These are phyloP conservation scores for Gastrolobium villosum DNA, from an alignment of 306 rosid genomes.

Conservation along the genomic window DNA sequence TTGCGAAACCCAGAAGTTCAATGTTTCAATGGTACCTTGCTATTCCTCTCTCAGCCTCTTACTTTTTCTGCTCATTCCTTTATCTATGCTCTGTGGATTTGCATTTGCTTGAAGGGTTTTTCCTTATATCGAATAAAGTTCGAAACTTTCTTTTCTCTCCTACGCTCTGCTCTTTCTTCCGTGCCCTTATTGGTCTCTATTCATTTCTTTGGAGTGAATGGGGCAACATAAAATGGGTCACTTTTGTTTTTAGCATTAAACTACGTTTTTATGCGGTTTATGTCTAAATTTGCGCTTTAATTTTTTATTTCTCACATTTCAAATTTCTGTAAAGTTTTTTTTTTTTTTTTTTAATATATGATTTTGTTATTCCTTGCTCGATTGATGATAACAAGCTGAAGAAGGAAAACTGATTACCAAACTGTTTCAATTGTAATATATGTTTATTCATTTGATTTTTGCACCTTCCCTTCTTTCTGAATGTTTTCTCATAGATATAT, in stretches of 20 bases:
- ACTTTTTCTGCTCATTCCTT: conserved; percentile 16
- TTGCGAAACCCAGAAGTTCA: conserved; percentile 70
- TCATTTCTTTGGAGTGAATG: conserved; percentile 46
- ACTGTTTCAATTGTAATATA: conserved; percentile 5
- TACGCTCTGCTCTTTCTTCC: conserved; percentile 6
- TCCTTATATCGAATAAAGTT: conserved; percentile 33
- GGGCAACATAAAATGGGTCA: conserved; percentile 18
- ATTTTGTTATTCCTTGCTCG: conserved; percentile 18
- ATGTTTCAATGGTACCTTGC: conserved; percentile 68
- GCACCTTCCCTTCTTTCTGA: conserved; percentile 33
- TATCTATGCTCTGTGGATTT: conserved; percentile 40
- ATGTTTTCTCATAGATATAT: conserved; percentile 38
- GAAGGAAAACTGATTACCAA: conserved; percentile 25
- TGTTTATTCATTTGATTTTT: conserved; percentile 28
- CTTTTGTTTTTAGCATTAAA: conserved; percentile 9
- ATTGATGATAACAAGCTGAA: conserved; percentile 39
- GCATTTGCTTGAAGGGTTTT: conserved; percentile 50
- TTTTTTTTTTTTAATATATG: neutral
- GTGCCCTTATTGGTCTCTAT: conserved; percentile 12
- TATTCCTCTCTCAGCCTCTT: conserved; percentile 4
- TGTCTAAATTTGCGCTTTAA: conserved; percentile 11
- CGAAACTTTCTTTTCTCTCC: conserved; percentile 9
- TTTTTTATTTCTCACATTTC: conserved; percentile 6
- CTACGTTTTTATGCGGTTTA: neutral
- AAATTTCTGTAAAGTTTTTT: neutral